Base-by-base conservation (phyloP, 2,329 filamentous ascomycete genomes). In the Aspergillus versicolor region DNA sequence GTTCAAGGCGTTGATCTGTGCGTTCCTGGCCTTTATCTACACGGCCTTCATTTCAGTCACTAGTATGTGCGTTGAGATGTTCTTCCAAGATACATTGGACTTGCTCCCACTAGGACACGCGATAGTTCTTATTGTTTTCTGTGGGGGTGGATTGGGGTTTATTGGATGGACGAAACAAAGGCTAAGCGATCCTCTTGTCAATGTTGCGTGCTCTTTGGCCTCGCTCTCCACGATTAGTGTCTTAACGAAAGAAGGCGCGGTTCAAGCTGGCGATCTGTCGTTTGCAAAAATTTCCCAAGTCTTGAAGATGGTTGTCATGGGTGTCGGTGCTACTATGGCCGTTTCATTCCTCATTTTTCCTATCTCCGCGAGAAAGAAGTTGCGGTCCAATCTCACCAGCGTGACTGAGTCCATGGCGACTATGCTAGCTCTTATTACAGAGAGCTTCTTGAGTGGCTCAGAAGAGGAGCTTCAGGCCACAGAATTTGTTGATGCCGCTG, bases 161-260 rank as follows among this genome's bases (percentile, higher is more conserved):
- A 83, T 97, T 27, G 92, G 90, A 43, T 95, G 91, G 91, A 84
- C 88, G 54, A 95, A 95, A 75, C 89, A 93, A 70, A 87, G 80
- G 65, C 81, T 91, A 59, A 90, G 88, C 59, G 87, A 89, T 65
- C 89, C 91, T 6, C 77, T 94, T 54, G 90, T 94, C 61, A 92
- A 92, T 68, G 89, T 93, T 37, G 90, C 89, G 47, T 91, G 89
- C 64, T 96, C 92, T 32, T 80, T 97, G 63, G 86, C 92, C 6
- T 93, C 91, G 34, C 86, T 97, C 57, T 91, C 91, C 49, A 90
- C 94, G 61, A 96, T 97, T 69, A 92, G 90, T 2, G 85, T 96
- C 45, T 79, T 97, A 60, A 96, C 93, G 11, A 96, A 95, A 74
- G 93, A 97, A 73, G 92, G 91, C 50, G 87, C 91, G 2, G 87